Base-by-base conservation (phyloP, 2,329 filamentous ascomycete species). In the Ophiocordyceps australis region DNA sequence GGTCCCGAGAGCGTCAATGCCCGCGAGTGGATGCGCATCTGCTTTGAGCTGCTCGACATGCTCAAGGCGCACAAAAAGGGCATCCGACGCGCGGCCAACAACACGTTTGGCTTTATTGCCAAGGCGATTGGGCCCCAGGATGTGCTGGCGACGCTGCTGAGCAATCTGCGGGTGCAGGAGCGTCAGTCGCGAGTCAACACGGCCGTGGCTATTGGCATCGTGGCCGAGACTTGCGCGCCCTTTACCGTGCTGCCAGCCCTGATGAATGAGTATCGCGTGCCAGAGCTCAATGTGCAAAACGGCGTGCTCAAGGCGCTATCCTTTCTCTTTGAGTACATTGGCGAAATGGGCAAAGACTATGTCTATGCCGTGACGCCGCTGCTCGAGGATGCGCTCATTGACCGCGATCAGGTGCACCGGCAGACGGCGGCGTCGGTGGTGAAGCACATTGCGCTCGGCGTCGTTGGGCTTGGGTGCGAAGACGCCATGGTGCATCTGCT, bases 51-150 rank as follows among this genome's bases (percentile, higher is more conserved):
- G 28, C 71, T 98, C 17, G 89, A 98, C 54, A 98, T 98, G 89
- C 69, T 98, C 42, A 98, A 98, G 55, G 89, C 89, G 6, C 89
- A 98, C 62, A 98, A 98, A 58, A 98, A 98, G 65, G 91, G 89
- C 36, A 98, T 98, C 39, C 79, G 89, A 36, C 77, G 89, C 50
- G 89, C 89, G 14, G 91, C 89, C 40, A 98, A 98, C 68, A 98
- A 98, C 60, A 98, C 89, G 0, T 98, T 98, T 42, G 89, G 89
- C 49, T 98, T 94, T 65, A 98, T 98, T 43, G 89, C 89, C 47
- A 98, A 98, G 56, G 89, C 89, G 32, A 98, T 98, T 41, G 89
- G 89, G 38, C 89, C 89, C 9, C 86, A 95, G 52, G 89, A 98
- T 57, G 89, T 98, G 15, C 61, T 98, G 30, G 85, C 89, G 4